Base-by-base conservation (phyloP, 2,329 filamentous ascomycete species). In the Aspergillus luchuensis region DNA sequence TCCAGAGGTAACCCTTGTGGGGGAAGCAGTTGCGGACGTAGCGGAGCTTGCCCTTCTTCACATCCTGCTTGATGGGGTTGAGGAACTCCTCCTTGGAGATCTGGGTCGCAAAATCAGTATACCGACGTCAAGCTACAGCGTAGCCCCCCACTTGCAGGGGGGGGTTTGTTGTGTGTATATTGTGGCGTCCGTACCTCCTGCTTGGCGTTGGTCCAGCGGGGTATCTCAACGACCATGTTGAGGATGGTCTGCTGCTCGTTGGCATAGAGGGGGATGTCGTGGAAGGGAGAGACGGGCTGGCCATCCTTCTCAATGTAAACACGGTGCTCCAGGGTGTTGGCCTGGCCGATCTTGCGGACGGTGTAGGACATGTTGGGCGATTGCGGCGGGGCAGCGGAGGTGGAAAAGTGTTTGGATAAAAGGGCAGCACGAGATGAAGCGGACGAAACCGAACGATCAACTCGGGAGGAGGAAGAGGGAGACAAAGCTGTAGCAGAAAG, bases 11-110 rank as follows among this genome's bases (percentile, higher is more conserved):
- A 70, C 95, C 95, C 88, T 99, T 98, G 90, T 99, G 95, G 73
- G 95, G 95, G 88, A 99, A 99, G 89, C 95, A 99, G 90, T 99
- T 99, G 84, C 95, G 92, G 79, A 99, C 95, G 79, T 90, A 99
- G 76, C 95, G 91, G 74, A 98, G 92, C 88, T 97, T 98, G 87
- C 94, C 95, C 87, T 99, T 98, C 91, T 99, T 98, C 81, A 88
- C 87, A 80, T 99, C 95, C 85, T 99, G 95, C 89, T 97, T 97
- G 85, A 97, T 97, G 78, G 94, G 94, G 86, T 97, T 98, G 79
- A 98, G 89, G 76, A 91, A 86, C 82, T 99, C 95, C 77, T 98
- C 93, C 86, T 98, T 98, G 85, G 91, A 96, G 85, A 98, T 97
- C 93, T 97, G 76, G 23, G 45, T 45, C 25, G 33, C 21, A 23